Percentiles rank a stretch among this genome's conserved stretches.
These are phyloP conservation scores for Thalassiosira profunda DNA, from an alignment of 108 stramenopile species.

Conservation along the genomic window DNA sequence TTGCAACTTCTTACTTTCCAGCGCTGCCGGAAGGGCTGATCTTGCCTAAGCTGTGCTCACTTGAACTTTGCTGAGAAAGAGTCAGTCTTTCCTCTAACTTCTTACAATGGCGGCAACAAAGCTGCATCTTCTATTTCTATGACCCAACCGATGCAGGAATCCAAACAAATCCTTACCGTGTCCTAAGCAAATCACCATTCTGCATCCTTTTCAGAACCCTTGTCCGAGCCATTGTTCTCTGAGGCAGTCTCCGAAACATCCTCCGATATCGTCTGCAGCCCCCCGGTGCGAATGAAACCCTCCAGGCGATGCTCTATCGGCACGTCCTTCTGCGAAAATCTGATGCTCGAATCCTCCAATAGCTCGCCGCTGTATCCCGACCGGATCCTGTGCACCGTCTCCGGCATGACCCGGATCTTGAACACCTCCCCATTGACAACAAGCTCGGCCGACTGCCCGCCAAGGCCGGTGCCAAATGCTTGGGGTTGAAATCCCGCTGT, in stretches of 20 bases:
- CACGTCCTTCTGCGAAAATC: conserved; percentile 54
- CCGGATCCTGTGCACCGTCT: conserved; percentile 55
- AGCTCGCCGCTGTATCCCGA: conserved; percentile 60
- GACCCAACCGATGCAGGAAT: neutral
- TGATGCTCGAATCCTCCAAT: conserved; percentile 53
- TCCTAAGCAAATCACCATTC: too few species aligned
- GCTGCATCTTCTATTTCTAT: neutral
- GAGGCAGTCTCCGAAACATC: conserved; percentile 31
- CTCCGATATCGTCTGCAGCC: conserved; percentile 29
- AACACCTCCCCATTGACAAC: conserved; percentile 68
- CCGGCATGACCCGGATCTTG: conserved; percentile 58
- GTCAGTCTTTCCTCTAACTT: neutral
- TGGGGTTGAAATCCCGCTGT: neutral
- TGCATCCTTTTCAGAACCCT: conserved; percentile 19
- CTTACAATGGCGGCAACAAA: neutral
- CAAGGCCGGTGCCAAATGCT: neutral
- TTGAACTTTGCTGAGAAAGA: neutral
- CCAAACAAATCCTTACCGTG: too few species aligned
- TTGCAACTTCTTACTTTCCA: too few species aligned
- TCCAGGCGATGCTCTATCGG: conserved; percentile 57
- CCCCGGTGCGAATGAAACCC: conserved; percentile 61
- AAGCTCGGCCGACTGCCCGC: conserved; percentile 57
- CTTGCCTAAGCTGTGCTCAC: too few species aligned
- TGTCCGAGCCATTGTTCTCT: conserved; percentile 7
- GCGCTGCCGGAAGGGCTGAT: too few species aligned